Conservation (phyloP, 208 protist species). For the Porcisia hertigi region DNA sequence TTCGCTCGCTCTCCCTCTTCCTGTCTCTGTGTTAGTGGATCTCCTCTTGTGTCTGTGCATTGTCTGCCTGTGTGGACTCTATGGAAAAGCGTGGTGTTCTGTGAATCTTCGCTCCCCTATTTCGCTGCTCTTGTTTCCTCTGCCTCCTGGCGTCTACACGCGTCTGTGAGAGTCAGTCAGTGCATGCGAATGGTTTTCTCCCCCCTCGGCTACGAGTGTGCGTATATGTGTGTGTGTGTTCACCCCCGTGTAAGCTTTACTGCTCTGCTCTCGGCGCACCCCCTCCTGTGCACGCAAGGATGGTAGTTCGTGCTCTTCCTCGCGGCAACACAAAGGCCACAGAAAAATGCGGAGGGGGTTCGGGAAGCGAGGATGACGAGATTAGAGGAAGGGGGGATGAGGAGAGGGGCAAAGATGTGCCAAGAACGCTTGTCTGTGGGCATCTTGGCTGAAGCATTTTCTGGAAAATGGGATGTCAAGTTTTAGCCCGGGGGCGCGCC, state of each 20-base stretch:
- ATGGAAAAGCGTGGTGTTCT: background rate
- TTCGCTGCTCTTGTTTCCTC: background rate
- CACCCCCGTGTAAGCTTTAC: background rate
- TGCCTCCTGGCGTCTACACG: background rate
- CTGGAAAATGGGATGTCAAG: background rate
- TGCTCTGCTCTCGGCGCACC: background rate
- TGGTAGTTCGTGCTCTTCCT: background rate
- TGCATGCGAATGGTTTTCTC: background rate
- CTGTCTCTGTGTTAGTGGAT: background rate
- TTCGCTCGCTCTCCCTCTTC: background rate
- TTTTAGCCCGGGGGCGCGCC: background rate
- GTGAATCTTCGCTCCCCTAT: background rate
- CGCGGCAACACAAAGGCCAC: background rate
- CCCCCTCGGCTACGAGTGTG: background rate
- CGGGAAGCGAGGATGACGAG: background rate
- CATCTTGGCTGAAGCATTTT: constrained; percentile 1
- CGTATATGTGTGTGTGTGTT: background rate
- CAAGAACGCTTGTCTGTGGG: background rate
- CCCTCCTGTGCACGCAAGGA: background rate
- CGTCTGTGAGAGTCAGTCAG: background rate
- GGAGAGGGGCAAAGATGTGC: constrained; percentile 6
- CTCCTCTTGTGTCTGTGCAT: background rate
- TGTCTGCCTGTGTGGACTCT: background rate
- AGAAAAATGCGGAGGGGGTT: background rate
- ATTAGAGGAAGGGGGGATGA: constrained; percentile 1